Percentiles rank a stretch among this genome's conserved stretches.
Evolutionary conservation across 192 early-diverging fungal genomes (phyloP).

Genomic region (Entomortierella chlamydospora): DNA sequence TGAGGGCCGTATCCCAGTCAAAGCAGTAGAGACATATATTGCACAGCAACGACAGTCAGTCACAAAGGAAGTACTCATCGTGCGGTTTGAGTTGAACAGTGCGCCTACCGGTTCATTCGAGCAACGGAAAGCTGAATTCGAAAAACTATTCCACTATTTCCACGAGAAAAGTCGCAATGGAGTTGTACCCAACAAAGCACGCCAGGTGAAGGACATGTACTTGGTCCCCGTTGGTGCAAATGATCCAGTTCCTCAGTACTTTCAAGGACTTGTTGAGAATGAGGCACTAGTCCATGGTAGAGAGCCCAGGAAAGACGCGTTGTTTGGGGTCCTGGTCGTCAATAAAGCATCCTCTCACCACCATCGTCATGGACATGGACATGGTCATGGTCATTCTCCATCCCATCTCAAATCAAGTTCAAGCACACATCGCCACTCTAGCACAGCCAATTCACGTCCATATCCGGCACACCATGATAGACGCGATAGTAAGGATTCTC

Average conservation of each 20-base stretch:
- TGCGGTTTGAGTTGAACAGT: constrained; percentile 63
- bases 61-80: constrained; percentile 71
- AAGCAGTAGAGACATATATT: constrained; percentile 67
- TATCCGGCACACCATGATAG: constrained; percentile 21
- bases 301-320: constrained; percentile 46
- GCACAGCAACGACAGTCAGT: constrained; percentile 60
- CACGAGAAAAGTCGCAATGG: constrained; percentile 69
- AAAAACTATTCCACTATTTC: constrained; percentile 72
- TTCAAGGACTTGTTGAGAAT: constrained; percentile 61
- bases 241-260: constrained; percentile 66
- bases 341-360: constrained; percentile 55
- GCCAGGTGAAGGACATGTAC: constrained; percentile 82
- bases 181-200: constrained; percentile 73
- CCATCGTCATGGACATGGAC: constrained; percentile 11
- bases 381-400: constrained; percentile 14
- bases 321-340: constrained; percentile 72
- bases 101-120: constrained; percentile 1
- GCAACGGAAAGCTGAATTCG: constrained; percentile 52
- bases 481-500: constrained; percentile 21
- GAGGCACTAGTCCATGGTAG: constrained; percentile 29
- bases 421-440: not conserved
- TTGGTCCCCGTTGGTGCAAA: constrained; percentile 68
- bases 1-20: constrained; percentile 72
- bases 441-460: constrained; percentile 4
- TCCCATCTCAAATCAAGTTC: constrained; percentile 11